These are phyloP conservation scores for Paxillus ammoniavirescens DNA, from an alignment of 768 basidiomycete genomes.

Conservation along the genomic window DNA sequence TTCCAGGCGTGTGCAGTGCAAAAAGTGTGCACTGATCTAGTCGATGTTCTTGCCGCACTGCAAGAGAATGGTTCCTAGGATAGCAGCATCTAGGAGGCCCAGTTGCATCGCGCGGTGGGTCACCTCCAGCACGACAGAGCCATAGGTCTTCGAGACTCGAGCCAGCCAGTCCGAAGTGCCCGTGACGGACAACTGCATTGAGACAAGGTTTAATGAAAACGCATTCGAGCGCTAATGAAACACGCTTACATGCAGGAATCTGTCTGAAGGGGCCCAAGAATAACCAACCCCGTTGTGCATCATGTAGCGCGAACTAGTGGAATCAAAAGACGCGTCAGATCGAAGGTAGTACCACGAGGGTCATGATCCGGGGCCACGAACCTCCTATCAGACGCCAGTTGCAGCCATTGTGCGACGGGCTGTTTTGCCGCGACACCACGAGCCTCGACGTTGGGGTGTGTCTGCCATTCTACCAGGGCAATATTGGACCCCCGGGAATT, in stretches of 20 bases:
- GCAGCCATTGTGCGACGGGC: conserved; percentile 51
- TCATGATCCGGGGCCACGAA: conserved; percentile 19
- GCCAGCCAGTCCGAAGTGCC: conserved; percentile 43
- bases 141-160: conserved; percentile 45
- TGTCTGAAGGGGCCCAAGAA: conserved; percentile 54
- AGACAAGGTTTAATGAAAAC: neutral
- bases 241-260: conserved; percentile 51
- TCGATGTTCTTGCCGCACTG: conserved; percentile 66
- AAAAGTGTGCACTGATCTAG: conserved; percentile 22
- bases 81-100: conserved; percentile 49
- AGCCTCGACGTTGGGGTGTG: conserved; percentile 50
- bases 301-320: conserved; percentile 47
- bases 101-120: conserved; percentile 53
- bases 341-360: neutral
- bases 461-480: conserved; percentile 58
- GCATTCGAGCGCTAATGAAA: neutral
- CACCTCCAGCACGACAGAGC: conserved; percentile 51
- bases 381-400: conserved; percentile 47
- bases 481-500: conserved; percentile 45
- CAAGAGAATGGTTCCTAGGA: conserved; percentile 54
- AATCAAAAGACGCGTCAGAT: neutral
- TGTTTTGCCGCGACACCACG: conserved; percentile 50
- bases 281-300: conserved; percentile 48
- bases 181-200: conserved; percentile 46
- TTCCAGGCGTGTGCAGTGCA: neutral